Percentiles rank a stretch among this genome's conserved stretches.
Evolutionary conservation across 495 filamentous ascomycete species (phyloP).

Genomic region (Penicillium ucsense): DNA sequence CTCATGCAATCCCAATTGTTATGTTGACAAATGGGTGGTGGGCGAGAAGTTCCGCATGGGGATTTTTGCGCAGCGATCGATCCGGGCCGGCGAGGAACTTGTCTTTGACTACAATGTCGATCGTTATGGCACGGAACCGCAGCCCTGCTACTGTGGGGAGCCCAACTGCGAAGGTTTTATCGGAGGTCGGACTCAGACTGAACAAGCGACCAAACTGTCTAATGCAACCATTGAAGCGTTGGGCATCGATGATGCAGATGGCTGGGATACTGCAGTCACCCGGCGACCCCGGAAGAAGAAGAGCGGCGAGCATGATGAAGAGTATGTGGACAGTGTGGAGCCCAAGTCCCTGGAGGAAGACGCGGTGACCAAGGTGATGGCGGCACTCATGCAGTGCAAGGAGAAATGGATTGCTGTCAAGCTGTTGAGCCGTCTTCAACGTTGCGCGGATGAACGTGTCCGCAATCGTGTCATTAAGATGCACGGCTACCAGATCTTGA

Average conservation of each 20-base stretch:
- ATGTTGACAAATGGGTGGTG: conserved; percentile 99
- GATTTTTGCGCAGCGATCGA: conserved; percentile 85
- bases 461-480: conserved; percentile 84
- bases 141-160: conserved; percentile 94
- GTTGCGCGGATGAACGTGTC: conserved; percentile 80
- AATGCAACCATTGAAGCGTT: conserved; percentile 88
- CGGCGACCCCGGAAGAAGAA: conserved; percentile 92
- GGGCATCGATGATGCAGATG: conserved; percentile 86
- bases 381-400: conserved; percentile 94
- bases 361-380: conserved; percentile 96
- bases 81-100: conserved; percentile 85
- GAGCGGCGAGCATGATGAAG: conserved; percentile 87
- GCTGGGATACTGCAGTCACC: conserved; percentile 81
- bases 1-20: conserved; percentile 97
- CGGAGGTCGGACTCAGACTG: conserved; percentile 94
- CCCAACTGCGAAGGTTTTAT: conserved; percentile 94
- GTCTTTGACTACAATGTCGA: conserved; percentile 99
- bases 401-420: conserved; percentile 99
- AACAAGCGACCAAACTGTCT: conserved; percentile 85
- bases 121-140: conserved; percentile 91
- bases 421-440: conserved; percentile 79
- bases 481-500: conserved; percentile 95
- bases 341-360: conserved; percentile 76
- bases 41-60: conserved; percentile 98
- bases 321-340: conserved; percentile 86